Conservation (phyloP, 2,329 filamentous ascomycete genomes). For the Stemphylium lycopersici region DNA sequence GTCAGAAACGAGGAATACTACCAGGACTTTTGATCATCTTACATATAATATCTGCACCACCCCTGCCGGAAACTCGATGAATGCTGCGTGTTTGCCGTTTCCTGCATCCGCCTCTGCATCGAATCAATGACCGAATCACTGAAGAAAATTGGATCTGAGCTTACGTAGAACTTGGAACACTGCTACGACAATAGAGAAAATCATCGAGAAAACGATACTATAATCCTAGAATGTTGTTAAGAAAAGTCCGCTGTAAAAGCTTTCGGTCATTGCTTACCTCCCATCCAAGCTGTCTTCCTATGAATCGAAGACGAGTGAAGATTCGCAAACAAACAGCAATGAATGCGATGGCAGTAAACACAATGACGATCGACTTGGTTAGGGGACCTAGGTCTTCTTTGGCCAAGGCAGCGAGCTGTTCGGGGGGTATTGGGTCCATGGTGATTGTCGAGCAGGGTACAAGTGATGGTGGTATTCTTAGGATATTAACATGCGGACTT, state of each 20-base stretch:
- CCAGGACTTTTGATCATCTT: not conserved
- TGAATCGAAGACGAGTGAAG: constrained; percentile 25
- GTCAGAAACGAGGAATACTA: constrained; percentile 3
- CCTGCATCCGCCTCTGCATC: constrained; percentile 26
- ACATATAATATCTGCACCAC: constrained; percentile 23
- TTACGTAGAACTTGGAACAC: constrained; percentile 27
- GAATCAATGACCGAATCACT: constrained; percentile 1
- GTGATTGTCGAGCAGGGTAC: not conserved
- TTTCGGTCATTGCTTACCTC: constrained; percentile 11
- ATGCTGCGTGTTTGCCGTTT: constrained; percentile 31
- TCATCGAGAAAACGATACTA: not conserved
- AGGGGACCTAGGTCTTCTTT: constrained; percentile 25
- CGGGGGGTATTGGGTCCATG: constrained; percentile 26
- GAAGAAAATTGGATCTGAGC: not conserved
- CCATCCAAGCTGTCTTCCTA: constrained; percentile 20
- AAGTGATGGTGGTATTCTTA: constrained; percentile 2
- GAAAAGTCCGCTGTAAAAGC: not conserved
- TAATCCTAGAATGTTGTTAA: not conserved
- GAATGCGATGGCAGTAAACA: constrained; percentile 28
- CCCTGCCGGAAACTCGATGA: constrained; percentile 22
- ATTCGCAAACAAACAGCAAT: constrained; percentile 29
- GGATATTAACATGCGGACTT: not conserved
- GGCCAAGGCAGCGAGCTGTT: constrained; percentile 22
- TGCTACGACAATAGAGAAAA: constrained; percentile 16
- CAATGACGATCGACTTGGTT: constrained; percentile 20